phyloP scores from a whole-genome alignment of 2,329 filamentous ascomycete species.

The Alternaria tenuissima region DNA sequence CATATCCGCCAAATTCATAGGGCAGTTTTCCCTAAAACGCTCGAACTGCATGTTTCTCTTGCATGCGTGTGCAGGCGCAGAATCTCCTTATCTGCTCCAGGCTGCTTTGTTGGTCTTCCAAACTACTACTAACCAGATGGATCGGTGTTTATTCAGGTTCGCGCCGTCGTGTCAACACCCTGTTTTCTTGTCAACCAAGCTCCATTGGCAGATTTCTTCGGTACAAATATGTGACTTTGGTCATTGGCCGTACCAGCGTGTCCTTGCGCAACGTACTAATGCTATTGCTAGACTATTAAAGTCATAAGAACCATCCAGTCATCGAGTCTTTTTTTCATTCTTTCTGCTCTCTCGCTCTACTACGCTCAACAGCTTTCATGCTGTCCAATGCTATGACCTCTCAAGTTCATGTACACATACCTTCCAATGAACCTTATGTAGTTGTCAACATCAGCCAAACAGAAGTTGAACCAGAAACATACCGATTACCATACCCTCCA shows the following conservation, averaged over 20 bases:
- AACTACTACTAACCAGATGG: background rate
- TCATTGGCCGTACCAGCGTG: background rate
- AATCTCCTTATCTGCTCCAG: constrained; percentile 1
- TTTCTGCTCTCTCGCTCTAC: background rate
- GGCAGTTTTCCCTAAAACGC: background rate
- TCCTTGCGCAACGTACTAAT: background rate
- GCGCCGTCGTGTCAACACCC: background rate
- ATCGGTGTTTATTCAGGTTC: background rate
- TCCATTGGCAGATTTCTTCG: background rate
- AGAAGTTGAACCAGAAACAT: background rate
- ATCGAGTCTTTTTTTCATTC: background rate
- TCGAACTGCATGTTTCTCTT: background rate
- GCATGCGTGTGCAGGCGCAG: constrained; percentile 3
- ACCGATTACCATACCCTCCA: background rate
- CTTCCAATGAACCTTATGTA: background rate
- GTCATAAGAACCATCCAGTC: background rate
- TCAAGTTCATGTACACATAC: background rate
- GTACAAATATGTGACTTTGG: constrained; percentile 1
- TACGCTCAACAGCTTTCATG: background rate
- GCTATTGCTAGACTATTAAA: background rate
- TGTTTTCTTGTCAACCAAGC: background rate
- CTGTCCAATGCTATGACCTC: background rate
- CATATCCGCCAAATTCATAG: background rate
- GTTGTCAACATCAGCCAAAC: constrained; percentile 2
- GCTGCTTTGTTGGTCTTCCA: background rate